phyloP scores from a whole-genome alignment of 202 grass and related monocot genomes.

The Setaria italica region DNA sequence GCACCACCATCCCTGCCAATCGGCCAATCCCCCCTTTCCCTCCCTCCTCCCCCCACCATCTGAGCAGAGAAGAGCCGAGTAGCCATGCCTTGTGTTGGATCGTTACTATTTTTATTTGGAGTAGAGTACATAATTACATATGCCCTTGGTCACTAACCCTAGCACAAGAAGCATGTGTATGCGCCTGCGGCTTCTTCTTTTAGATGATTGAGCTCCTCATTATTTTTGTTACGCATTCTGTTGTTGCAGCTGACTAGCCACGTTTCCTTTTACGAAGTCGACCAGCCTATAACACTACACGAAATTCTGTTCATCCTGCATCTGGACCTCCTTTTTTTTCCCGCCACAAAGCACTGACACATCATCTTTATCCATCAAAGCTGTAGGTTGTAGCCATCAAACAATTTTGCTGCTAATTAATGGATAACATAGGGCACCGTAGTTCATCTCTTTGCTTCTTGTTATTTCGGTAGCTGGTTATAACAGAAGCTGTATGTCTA shows the following conservation, averaged over 20 bases:
- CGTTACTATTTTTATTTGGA: neutral
- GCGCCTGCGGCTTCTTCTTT: neutral
- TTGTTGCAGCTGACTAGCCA: neutral
- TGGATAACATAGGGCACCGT: neutral
- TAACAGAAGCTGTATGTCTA: neutral
- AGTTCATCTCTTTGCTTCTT: neutral
- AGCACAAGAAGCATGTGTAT: neutral
- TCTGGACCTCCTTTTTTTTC: neutral
- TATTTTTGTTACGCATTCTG: neutral
- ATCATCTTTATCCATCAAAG: conserved; percentile 8
- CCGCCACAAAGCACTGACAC: neutral
- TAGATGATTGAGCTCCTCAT: neutral
- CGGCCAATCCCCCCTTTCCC: neutral
- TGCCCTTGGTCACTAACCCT: neutral
- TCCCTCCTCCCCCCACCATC: neutral
- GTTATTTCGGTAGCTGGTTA: neutral
- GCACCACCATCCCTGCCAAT: neutral
- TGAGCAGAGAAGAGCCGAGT: neutral
- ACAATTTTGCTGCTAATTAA: neutral
- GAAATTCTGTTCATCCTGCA: neutral
- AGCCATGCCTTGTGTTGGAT: neutral
- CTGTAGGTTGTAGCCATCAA: neutral
- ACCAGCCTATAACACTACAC: neutral
- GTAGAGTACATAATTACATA: neutral
- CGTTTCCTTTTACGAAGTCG: neutral